Evolutionary conservation across 208 protist genomes (phyloP), one percentile per base, ranked within the genome.

Genomic region (Leishmania gerbilli): DNA sequence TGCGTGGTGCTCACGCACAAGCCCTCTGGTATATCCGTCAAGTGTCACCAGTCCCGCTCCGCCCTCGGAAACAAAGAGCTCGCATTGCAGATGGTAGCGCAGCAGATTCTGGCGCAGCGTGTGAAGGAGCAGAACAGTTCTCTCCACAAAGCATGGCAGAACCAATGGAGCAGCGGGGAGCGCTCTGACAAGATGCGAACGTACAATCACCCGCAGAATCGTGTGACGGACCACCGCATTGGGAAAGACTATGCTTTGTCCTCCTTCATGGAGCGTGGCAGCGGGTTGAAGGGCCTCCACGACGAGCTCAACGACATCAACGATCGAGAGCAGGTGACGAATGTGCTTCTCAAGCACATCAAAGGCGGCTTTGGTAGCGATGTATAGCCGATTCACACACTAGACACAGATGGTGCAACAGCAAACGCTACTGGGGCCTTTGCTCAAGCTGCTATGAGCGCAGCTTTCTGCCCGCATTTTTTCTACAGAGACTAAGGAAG

Each of bases 191-290:
- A 95, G 81, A 97, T 98, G 92, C 80, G 95, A 64, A 97, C 95
- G 37, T 98, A 97, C 90, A 98, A 98, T 76, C 96, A 91, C 77
- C 95, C 92, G 17, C 95, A 98, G 72, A 98, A 98, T 79, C 91
- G 93, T 24, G 88, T 97, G 31, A 97, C 94, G 7, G 95, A 98
- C 72, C 95, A 98, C 72, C 93, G 95, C 45, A 79, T 97, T 45
- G 95, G 95, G 4, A 95, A 93, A 72, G 95, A 97, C 74, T 97
- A 91, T 77, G 84, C 91, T 11, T 84, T 97, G 64, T 79, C 80
- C 45, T 87, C 85, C 2, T 97, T 97, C 78, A 95, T 97, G 90
- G 92, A 96, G 6, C 81, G 84, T 71, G 93, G 91, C 8, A 88
- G 79, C 64, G 93, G 88, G 9, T 84, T 96, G 49, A 84, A 85